Evolutionary conservation across 768 basidiomycete genomes (phyloP).

Genomic region (Asterophora parasitica): DNA sequence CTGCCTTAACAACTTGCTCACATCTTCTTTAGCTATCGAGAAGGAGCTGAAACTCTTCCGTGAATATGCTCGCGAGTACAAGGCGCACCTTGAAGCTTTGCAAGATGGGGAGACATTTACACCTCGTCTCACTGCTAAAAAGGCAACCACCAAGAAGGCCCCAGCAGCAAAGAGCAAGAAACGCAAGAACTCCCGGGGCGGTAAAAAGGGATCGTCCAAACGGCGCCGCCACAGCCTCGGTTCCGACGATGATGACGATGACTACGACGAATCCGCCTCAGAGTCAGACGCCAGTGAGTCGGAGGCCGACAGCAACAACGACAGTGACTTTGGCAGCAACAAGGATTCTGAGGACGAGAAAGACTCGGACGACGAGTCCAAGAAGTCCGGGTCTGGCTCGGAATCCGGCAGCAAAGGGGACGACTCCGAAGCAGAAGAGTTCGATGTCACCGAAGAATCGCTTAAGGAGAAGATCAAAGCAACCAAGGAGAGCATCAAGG

Average conservation of each 20-base stretch:
- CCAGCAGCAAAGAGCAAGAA: constrained; percentile 32
- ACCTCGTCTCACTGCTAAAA: constrained; percentile 34
- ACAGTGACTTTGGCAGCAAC: constrained; percentile 19
- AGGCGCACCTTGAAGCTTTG: constrained; percentile 43
- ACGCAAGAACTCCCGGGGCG: constrained; percentile 41
- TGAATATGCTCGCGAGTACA: constrained; percentile 32
- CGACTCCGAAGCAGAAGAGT: constrained; percentile 32
- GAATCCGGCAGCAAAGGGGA: constrained; percentile 22
- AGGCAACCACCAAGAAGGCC: constrained; percentile 12
- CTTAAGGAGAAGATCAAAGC: constrained; percentile 43
- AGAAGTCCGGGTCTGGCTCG: constrained; percentile 11
- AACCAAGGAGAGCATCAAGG: constrained; percentile 36
- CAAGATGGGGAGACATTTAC: constrained; percentile 39
- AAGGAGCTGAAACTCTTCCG: constrained; percentile 34
- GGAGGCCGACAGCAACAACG: constrained; percentile 21
- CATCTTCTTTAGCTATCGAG: constrained; percentile 30
- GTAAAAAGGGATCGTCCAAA: constrained; percentile 41
- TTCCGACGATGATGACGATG: constrained; percentile 36
- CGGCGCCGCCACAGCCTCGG: constrained; percentile 30
- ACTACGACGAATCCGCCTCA: constrained; percentile 29
- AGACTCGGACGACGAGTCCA: constrained; percentile 16
- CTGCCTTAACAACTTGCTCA: background rate
- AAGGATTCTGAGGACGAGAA: constrained; percentile 12
- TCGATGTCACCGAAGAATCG: constrained; percentile 39
- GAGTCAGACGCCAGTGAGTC: constrained; percentile 19